A percentile compares a stretch with the other conserved stretches of the same genome.
phyloP scores from a whole-genome alignment of 768 basidiomycete genomes.

The Russula olivacea region DNA sequence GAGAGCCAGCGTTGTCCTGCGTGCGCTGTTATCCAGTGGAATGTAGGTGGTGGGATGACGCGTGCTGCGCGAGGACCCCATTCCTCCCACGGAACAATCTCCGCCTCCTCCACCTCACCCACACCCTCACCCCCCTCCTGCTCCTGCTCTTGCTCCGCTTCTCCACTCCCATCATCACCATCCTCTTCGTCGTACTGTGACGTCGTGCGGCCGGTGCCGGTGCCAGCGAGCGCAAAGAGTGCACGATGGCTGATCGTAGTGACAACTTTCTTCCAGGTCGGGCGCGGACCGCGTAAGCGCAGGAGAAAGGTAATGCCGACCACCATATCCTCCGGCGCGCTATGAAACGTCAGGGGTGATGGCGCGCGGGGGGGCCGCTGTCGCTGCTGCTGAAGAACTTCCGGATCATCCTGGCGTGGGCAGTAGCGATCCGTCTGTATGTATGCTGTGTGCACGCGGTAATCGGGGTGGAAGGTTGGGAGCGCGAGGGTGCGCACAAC shows the following conservation, averaged over 20 bases:
- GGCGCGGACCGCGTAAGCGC: not conserved
- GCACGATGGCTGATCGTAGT: conserved; percentile 12
- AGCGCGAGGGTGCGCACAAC: conserved; percentile 18
- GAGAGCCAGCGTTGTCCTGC: conserved; percentile 19
- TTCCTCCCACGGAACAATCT: conserved; percentile 3
- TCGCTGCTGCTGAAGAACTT: not conserved
- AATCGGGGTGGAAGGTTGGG: not conserved
- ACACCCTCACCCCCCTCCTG: no score
- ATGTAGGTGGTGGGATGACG: conserved; percentile 7
- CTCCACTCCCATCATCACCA: not conserved
- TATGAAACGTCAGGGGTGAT: conserved; percentile 10
- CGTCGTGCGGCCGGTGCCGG: not conserved
- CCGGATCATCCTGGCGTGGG: not conserved
- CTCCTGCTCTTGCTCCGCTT: not conserved
- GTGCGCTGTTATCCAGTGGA: conserved; percentile 21
- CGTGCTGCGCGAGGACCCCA: conserved; percentile 13
- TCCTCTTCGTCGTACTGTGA: not conserved
- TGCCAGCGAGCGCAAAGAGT: conserved; percentile 4
- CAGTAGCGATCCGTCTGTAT: conserved; percentile 17
- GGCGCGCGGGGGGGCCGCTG: not conserved
- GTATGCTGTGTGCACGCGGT: conserved; percentile 16
- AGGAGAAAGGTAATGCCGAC: conserved; percentile 20
- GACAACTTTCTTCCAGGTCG: conserved; percentile 11
- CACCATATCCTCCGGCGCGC: conserved; percentile 18
- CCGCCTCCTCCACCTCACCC: no score